Percentiles rank a stretch among this genome's conserved stretches.
These are phyloP conservation scores for Citeromyces hawaiiensis DNA, from an alignment of 1,139 yeast species.

Conservation along the genomic window DNA sequence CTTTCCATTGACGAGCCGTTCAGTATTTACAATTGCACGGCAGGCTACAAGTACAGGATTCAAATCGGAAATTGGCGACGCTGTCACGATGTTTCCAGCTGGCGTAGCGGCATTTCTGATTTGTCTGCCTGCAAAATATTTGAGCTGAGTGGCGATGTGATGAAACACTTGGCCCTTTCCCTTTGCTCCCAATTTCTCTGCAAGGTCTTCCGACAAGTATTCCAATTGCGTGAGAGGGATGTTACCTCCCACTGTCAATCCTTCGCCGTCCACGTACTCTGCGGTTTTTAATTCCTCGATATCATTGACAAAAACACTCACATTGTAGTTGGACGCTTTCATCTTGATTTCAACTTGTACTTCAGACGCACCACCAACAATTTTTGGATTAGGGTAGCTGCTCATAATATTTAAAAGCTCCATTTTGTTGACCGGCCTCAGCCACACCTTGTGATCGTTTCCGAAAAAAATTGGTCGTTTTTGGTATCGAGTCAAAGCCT, in stretches of 20 bases:
- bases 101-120: slow-evolving; percentile 33
- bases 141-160: slow-evolving; percentile 24
- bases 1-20: slow-evolving; percentile 12
- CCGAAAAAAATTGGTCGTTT: slow-evolving; percentile 21
- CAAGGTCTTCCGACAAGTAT: slow-evolving; percentile 17
- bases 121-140: slow-evolving; percentile 31
- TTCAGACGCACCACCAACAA: slow-evolving; percentile 33
- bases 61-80: slow-evolving; percentile 32
- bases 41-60: slow-evolving; percentile 28
- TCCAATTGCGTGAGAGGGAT: slow-evolving; percentile 24
- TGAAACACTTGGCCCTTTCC: slow-evolving; percentile 19
- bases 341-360: slow-evolving; percentile 29
- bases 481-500: slow-evolving; percentile 16
- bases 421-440: slow-evolving; percentile 23
- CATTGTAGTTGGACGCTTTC: slow-evolving; percentile 24
- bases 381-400: slow-evolving; percentile 20
- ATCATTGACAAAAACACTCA: slow-evolving; percentile 25
- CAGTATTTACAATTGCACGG: slow-evolving; percentile 21
- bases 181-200: slow-evolving; percentile 8
- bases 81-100: slow-evolving; percentile 32
- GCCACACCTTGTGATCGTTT: slow-evolving; percentile 22
- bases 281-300: slow-evolving; percentile 21
- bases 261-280: slow-evolving; percentile 19
- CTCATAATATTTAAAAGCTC: slow-evolving; percentile 21
- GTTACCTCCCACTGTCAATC: slow-evolving; percentile 25